Evolutionary conservation across 2,329 filamentous ascomycete species (phyloP), one percentile per base, ranked within the genome.

Genomic region (Monosporascus sp.): DNA sequence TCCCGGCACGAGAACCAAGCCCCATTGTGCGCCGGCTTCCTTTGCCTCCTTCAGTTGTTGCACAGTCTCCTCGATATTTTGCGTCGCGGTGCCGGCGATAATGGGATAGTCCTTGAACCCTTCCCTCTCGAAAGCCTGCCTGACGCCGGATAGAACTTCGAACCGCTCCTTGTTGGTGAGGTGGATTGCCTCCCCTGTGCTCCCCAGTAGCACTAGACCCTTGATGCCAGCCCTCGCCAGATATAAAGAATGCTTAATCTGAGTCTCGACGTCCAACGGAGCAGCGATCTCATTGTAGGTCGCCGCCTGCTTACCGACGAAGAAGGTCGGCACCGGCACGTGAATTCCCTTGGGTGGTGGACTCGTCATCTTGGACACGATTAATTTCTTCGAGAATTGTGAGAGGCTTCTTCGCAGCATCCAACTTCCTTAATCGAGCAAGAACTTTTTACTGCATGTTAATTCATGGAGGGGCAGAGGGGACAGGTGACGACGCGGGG

Each of bases 261-360:
- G 83, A 0, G 81, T 79, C 39, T 75, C 71, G 52, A 81, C 72
- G 60, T 86, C 83, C 42, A 85, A 67, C n/a, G 73, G 74, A 34
- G 78, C 71, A 34, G 76, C 72, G 31, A 76, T 67, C 2, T 71
- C 60, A 31, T 72, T 69, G 53, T 74, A 75, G 18, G 69, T 66
- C 8, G 74, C 66, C 6, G 70, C 65, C 39, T 63, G 56, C 58
- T 61, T 63, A 51, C 65, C 42, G 27, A 72, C 67, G 68, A 82
- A 86, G 75, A 86, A 86, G 45, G 83, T 86, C 31, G 83, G 83
- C 45, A 84, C 78, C 24, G 79, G 79, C 52, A 82, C 78, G 65
- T 76, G 80, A 60, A 81, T 75, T 51, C 78, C 78, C 46, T 73
- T 69, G 9, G 75, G 73, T 42, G 75, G 76, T 46, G 58, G 47